A percentile compares a stretch with the other conserved stretches of the same genome.
Evolutionary conservation across 331 rosid genomes (phyloP).

Genomic region (Pyracantha coccinea): DNA sequence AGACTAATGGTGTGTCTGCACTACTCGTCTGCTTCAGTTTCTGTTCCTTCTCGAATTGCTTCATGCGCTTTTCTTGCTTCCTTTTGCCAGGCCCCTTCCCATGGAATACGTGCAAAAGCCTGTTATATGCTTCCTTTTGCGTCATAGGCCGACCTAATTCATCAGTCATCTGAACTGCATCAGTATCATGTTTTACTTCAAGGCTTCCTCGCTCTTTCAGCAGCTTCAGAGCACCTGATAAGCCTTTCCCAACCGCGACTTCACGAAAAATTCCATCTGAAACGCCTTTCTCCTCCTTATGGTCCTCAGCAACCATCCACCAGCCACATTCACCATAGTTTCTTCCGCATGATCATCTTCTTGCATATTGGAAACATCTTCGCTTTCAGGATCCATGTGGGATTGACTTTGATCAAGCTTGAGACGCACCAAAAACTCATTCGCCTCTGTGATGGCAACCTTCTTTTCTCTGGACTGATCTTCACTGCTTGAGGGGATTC

Average conservation of each 20-base stretch:
- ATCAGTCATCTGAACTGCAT: conserved; percentile 65
- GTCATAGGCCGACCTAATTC: conserved; percentile 91
- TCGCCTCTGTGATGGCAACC: conserved; percentile 89
- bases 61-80: conserved; percentile 95
- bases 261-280: conserved; percentile 88
- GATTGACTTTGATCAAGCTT: conserved; percentile 91
- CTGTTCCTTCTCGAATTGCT: conserved; percentile 74
- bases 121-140: conserved; percentile 82
- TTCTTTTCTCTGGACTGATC: conserved; percentile 58
- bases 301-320: conserved; percentile 66
- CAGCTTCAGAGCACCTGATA: conserved; percentile 68
- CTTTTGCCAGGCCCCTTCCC: conserved; percentile 96
- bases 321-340: conserved; percentile 31
- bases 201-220: conserved; percentile 86
- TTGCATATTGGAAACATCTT: conserved; percentile 65
- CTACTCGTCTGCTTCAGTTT: conserved; percentile 90
- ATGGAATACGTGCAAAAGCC: conserved; percentile 70
- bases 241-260: conserved; percentile 77
- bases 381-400: conserved; percentile 56
- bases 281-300: conserved; percentile 39
- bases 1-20: conserved; percentile 85
- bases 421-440: conserved; percentile 91
- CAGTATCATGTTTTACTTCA: conserved; percentile 44
- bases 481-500: conserved; percentile 30
- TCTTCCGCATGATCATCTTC: conserved; percentile 56